phyloP scores from a whole-genome alignment of 495 filamentous ascomycete species.

The Hypoxylon fuscum region DNA sequence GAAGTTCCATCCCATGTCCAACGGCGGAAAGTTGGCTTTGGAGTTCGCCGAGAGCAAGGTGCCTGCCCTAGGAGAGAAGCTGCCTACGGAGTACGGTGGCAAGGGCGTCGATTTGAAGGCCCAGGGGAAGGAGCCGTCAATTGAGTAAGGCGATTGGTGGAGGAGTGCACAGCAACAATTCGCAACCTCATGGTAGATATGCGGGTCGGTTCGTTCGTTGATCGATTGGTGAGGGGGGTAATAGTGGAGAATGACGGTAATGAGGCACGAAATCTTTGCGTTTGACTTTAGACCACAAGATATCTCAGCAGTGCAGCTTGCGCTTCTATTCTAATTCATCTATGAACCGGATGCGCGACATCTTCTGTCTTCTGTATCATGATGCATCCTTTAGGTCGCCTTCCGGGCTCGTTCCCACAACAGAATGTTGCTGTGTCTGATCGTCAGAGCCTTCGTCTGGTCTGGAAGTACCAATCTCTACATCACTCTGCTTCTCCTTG shows the following conservation, averaged over 20 bases:
- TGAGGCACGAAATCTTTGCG: constrained; percentile 30
- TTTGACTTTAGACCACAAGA: constrained; percentile 27
- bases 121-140: constrained; percentile 46
- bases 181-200: not conserved
- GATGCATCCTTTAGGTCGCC: not conserved
- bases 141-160: constrained; percentile 29
- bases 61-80: constrained; percentile 60
- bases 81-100: constrained; percentile 77
- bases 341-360: constrained; percentile 4
- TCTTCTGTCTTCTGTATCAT: not conserved
- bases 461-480: constrained; percentile 8
- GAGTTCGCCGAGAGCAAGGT: constrained; percentile 64
- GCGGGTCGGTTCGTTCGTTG: not conserved
- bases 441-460: not conserved
- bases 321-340: constrained; percentile 12
- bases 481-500: constrained; percentile 6
- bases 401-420: not conserved
- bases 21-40: constrained; percentile 72
- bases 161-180: not conserved
- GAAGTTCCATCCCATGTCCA: constrained; percentile 85
- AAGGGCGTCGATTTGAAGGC: constrained; percentile 61
- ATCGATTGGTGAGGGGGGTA: constrained; percentile 3
- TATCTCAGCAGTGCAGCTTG: constrained; percentile 21
- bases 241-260: constrained; percentile 30
- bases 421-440: not conserved